Evolutionary conservation across 1,139 yeast genomes (phyloP).

Genomic region (Geotrichum histeridarum): DNA sequence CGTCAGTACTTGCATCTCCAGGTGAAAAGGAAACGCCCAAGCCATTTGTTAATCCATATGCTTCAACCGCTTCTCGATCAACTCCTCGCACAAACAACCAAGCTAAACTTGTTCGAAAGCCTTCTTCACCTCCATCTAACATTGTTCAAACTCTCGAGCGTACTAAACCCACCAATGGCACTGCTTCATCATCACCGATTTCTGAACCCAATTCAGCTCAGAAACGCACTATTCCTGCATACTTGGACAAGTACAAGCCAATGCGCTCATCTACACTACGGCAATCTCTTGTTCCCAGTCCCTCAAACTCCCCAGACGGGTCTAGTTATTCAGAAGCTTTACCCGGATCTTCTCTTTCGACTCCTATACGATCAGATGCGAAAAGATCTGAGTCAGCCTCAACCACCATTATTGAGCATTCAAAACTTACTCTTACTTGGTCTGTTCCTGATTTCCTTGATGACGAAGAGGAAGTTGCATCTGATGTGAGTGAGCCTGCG

Average conservation of each 20-base stretch:
- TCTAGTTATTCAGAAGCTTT: background rate
- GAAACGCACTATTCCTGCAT: conserved; percentile 13
- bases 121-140: conserved; percentile 3
- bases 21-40: conserved; percentile 27
- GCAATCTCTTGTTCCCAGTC: conserved; percentile 25
- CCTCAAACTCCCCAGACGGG: conserved; percentile 17
- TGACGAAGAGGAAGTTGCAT: conserved; percentile 15
- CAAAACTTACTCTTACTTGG: conserved; percentile 15
- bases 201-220: background rate
- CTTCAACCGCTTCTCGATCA: conserved; percentile 32
- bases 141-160: conserved; percentile 8
- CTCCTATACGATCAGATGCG: background rate
- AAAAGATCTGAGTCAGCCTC: conserved; percentile 4
- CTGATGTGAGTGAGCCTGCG: conserved; percentile 10
- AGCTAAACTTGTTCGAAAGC: conserved; percentile 12
- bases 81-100: conserved; percentile 20
- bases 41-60: conserved; percentile 52
- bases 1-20: conserved; percentile 22
- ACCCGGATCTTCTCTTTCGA: background rate
- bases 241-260: conserved; percentile 28
- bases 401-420: conserved; percentile 10
- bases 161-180: conserved; percentile 6
- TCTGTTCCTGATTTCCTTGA: conserved; percentile 15
- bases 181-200: conserved; percentile 2
- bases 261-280: conserved; percentile 29